These are phyloP conservation scores for Diospyros kaki DNA, from an alignment of 148 eudicot species.

Conservation along the genomic window DNA sequence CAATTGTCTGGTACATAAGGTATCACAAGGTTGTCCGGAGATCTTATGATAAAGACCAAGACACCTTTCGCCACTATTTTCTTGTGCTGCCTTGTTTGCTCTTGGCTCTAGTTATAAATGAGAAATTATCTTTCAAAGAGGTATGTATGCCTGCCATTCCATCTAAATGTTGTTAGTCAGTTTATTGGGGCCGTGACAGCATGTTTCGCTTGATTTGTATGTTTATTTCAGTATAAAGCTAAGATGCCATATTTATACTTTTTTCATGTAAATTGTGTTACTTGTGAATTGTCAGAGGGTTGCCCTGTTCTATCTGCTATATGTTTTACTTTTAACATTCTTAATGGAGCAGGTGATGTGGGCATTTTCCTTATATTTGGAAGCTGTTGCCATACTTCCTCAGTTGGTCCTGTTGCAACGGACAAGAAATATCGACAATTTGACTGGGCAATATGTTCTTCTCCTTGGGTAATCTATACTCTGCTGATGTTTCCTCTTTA, in stretches of 20 bases:
- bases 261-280: not conserved
- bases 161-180: not conserved
- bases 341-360: constrained; percentile 74
- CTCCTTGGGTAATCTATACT: constrained; percentile 68
- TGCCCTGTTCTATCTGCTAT: not conserved
- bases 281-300: not conserved
- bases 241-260: not conserved
- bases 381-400: constrained; percentile 97
- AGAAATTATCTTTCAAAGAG: constrained; percentile 81
- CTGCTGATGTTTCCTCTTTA: not conserved
- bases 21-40: constrained; percentile 85
- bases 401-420: constrained; percentile 95
- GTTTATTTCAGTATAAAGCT: not conserved
- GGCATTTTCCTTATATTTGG: constrained; percentile 89
- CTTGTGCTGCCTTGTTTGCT: constrained; percentile 76
- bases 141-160: constrained; percentile 25
- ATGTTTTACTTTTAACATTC: constrained; percentile 12
- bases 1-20: constrained; percentile 96
- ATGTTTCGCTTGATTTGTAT: not conserved
- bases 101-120: constrained; percentile 64
- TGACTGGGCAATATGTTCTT: constrained; percentile 81
- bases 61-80: constrained; percentile 85
- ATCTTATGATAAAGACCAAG: constrained; percentile 94
- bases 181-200: not conserved
- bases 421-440: constrained; percentile 93